These are phyloP conservation scores for Fusarium chuoi DNA, from an alignment of 2,329 filamentous ascomycete genomes.

Conservation along the genomic window DNA sequence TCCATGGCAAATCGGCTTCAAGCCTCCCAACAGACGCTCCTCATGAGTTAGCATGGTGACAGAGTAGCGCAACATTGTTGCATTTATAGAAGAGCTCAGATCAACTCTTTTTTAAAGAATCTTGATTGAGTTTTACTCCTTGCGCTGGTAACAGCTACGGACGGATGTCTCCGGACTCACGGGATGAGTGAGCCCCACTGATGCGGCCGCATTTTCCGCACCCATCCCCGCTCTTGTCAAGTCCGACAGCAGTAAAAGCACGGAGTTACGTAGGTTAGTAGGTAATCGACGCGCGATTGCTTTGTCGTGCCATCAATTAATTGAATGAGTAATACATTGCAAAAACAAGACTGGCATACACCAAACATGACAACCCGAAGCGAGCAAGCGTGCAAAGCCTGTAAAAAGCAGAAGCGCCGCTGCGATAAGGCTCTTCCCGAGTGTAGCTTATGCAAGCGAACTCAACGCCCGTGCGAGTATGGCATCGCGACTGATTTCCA, in stretches of 20 bases:
- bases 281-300: too few relatives aligned
- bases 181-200: too few relatives aligned
- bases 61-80: too few relatives aligned
- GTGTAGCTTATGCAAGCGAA: background rate
- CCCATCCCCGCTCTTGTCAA: background rate
- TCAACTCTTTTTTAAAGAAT: background rate
- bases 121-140: background rate
- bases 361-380: background rate
- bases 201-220: background rate
- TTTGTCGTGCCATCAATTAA: background rate
- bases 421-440: background rate
- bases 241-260: background rate
- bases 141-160: background rate
- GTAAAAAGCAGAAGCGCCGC: background rate
- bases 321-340: background rate
- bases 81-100: rapidly evolving
- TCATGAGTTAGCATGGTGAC: rapidly evolving
- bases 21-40: rapidly evolving
- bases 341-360: background rate
- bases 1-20: rapidly evolving
- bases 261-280: background rate
- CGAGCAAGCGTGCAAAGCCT: background rate
- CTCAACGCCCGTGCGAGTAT: background rate
- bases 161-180: background rate
- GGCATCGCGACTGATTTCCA: background rate